Conservation (phyloP, 2,329 filamentous ascomycete species). For the Cercospora nicotianae region DNA sequence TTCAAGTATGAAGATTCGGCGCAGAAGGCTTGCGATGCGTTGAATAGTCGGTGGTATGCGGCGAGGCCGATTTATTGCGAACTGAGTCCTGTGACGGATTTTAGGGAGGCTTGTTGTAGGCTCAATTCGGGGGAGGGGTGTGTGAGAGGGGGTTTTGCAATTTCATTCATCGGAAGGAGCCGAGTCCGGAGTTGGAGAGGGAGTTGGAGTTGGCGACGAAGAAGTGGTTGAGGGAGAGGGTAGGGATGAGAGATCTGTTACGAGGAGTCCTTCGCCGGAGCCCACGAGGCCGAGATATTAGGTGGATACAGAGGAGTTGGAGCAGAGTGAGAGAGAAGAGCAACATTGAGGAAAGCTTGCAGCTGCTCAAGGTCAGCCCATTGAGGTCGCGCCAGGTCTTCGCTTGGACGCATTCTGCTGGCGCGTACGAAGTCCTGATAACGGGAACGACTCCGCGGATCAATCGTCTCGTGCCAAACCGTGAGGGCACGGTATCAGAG, state of each 20-base stretch:
- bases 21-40: slow-evolving; percentile 86
- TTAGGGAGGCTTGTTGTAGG: slow-evolving; percentile 94
- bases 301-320: background rate
- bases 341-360: background rate
- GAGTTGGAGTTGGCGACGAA: slow-evolving; percentile 87
- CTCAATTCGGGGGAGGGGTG: slow-evolving; percentile 94
- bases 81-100: slow-evolving; percentile 93
- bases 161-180: slow-evolving; percentile 98
- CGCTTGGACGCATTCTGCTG: background rate
- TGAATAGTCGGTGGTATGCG: slow-evolving; percentile 96
- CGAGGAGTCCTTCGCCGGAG: slow-evolving; percentile 82
- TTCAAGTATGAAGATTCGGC: slow-evolving; percentile 99
- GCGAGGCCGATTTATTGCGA: slow-evolving; percentile 98
- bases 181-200: slow-evolving; percentile 79
- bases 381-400: background rate
- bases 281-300: slow-evolving; percentile 65
- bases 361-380: background rate
- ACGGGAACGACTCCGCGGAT: background rate
- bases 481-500: background rate
- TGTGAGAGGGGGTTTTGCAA: slow-evolving; percentile 98
- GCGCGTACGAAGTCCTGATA: background rate
- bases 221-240: slow-evolving; percentile 89
- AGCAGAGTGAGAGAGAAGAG: background rate
- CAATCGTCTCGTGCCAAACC: background rate
- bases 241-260: slow-evolving; percentile 80